Evolutionary conservation across 192 early-diverging fungal species (phyloP), one percentile per base, ranked within the genome.

Genomic region (Allomyces arbusculus): DNA sequence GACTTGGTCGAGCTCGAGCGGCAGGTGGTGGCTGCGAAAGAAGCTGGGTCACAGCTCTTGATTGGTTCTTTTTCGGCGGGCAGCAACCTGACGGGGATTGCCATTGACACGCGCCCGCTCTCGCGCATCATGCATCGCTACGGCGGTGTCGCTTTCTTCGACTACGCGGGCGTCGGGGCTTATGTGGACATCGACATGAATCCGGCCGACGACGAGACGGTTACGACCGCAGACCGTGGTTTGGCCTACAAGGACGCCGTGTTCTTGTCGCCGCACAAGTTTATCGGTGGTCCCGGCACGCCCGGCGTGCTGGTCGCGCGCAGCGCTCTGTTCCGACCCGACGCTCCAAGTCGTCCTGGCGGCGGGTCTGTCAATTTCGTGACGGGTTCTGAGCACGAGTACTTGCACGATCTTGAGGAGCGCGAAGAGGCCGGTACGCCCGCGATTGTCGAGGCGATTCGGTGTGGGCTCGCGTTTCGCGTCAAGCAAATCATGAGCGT

Each of bases 401-500:
- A 70, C 63, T 62, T 69, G 23, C 68, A 66, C 33, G 66, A 69
- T 22, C 45, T 68, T 0, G 12, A 68, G 12, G 66, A 68, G 8
- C 66, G 76, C 10, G 75, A 77, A 26, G 77, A 79, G 50, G 75
- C 77, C 12, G 77, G 77, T 0, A 77, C 77, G 1, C 76, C 77
- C 16, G 71, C 72, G 44, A 75, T 79, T 24, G 24, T 75, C 16
- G 77, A 66, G 7, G 67, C 73, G 8, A 79, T 77, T 61, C 70
- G 77, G 0, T 71, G 71, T 4, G 75, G 75, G 10, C 66, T 77
- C 11, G 75, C 70, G 20, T 79, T 79, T 22, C 63, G 40, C 6
- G 61, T 78, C 22, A 76, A 78, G 61, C 66, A 71, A 62, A 72
- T 71, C 43, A 44, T 65, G 50, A 24, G 61, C 44, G 61, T 63